phyloP scores from a whole-genome alignment of 1,139 yeast genomes.

The Meyerozyma sp. region DNA sequence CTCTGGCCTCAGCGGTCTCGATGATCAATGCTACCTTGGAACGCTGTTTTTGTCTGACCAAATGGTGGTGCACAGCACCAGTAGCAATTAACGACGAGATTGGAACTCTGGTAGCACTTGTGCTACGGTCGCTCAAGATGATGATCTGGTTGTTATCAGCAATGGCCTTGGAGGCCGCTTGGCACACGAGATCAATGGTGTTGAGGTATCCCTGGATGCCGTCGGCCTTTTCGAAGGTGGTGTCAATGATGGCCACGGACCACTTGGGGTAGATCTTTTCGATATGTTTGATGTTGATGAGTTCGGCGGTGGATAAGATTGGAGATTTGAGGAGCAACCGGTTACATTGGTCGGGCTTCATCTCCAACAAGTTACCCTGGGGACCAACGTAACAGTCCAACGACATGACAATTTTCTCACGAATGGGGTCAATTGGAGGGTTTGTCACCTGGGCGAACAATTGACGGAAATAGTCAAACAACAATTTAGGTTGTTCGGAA shows the following conservation, averaged over 20 bases:
- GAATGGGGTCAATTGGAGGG: conserved; percentile 97
- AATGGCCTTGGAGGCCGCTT: conserved; percentile 82
- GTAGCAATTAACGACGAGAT: conserved; percentile 89
- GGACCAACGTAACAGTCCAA: conserved; percentile 97
- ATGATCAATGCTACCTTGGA: conserved; percentile 88
- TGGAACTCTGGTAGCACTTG: conserved; percentile 62
- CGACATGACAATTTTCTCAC: conserved; percentile 96
- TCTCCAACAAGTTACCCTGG: conserved; percentile 90
- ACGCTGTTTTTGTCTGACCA: conserved; percentile 93
- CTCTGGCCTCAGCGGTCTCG: conserved; percentile 97
- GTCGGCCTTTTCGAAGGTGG: conserved; percentile 78
- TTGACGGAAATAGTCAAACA: conserved; percentile 93
- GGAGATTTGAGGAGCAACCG: conserved; percentile 81
- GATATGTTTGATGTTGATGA: conserved; percentile 68
- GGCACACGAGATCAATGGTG: conserved; percentile 83
- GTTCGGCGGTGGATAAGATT: conserved; percentile 66
- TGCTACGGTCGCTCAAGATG: conserved; percentile 66
- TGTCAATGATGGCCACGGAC: conserved; percentile 79
- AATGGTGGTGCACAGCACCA: conserved; percentile 95
- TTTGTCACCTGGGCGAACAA: conserved; percentile 97
- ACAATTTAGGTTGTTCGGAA: conserved; percentile 84
- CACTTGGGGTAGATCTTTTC: conserved; percentile 77
- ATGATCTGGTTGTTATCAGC: conserved; percentile 69
- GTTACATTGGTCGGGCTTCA: conserved; percentile 89
- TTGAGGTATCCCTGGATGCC: conserved; percentile 83